Evolutionary conservation across 768 basidiomycete genomes (phyloP).

Genomic region (Agrocybe chaxingu): DNA sequence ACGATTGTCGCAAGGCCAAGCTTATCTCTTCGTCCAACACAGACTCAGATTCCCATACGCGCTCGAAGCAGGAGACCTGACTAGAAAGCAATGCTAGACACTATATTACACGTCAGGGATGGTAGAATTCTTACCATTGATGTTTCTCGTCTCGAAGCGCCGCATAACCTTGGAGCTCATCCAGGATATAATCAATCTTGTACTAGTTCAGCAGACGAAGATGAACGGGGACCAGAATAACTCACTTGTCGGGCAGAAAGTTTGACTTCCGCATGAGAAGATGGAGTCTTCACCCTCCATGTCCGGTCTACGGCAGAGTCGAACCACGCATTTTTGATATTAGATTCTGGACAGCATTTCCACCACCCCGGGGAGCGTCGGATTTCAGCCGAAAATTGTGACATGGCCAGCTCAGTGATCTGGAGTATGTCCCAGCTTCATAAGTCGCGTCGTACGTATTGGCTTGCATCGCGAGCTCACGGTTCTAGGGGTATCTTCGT

Average conservation of each 20-base stretch:
- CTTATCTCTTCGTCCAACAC: slow-evolving; percentile 16
- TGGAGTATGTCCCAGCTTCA: slow-evolving; percentile 14
- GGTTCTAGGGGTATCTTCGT: slow-evolving; percentile 44
- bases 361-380: slow-evolving; percentile 40
- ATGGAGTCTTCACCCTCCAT: slow-evolving; percentile 35
- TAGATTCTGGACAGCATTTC: slow-evolving; percentile 23
- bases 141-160: slow-evolving; percentile 33
- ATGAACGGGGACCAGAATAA: not conserved
- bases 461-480: slow-evolving; percentile 24
- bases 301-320: slow-evolving; percentile 20
- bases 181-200: slow-evolving; percentile 45
- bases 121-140: slow-evolving; percentile 28
- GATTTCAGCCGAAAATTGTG: slow-evolving; percentile 40
- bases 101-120: not conserved
- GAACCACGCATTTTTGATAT: slow-evolving; percentile 29
- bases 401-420: slow-evolving; percentile 51
- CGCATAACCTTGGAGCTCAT: slow-evolving; percentile 46
- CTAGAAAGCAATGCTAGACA: slow-evolving; percentile 21
- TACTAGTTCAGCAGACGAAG: not conserved
- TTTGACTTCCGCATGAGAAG: slow-evolving; percentile 24
- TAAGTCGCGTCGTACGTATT: not conserved
- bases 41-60: slow-evolving; percentile 45
- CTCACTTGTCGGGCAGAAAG: slow-evolving; percentile 40
- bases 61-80: slow-evolving; percentile 54
- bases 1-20: slow-evolving; percentile 16